phyloP scores from a whole-genome alignment of 331 rosid species.

The Phaseolus coccineus region DNA sequence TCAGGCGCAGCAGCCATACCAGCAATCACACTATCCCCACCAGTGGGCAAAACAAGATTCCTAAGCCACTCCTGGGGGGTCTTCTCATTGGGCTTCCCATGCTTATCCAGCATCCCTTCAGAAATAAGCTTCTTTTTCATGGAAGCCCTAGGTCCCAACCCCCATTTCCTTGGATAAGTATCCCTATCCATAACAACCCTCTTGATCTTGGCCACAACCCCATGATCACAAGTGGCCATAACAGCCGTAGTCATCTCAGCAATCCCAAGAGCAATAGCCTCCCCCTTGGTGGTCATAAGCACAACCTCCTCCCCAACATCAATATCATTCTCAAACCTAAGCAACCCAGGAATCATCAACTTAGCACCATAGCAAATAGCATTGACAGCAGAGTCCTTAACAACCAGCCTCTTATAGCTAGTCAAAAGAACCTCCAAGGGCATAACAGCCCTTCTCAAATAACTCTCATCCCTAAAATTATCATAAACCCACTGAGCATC shows the following conservation, averaged over 20 bases:
- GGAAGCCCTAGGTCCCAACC: conserved; percentile 50
- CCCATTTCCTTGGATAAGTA: conserved; percentile 73
- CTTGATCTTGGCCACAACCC: conserved; percentile 90
- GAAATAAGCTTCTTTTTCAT: conserved; percentile 46
- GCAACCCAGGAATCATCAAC: conserved; percentile 90
- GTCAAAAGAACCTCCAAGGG: conserved; percentile 49
- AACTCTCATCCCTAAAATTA: conserved; percentile 78
- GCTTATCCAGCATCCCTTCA: conserved; percentile 47
- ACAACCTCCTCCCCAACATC: conserved; percentile 96
- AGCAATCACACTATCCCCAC: conserved; percentile 71
- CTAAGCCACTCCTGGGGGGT: conserved; percentile 88
- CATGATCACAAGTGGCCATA: conserved; percentile 95
- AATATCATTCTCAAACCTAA: conserved; percentile 90
- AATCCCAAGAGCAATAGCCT: conserved; percentile 91
- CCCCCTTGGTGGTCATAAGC: conserved; percentile 94
- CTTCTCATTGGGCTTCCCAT: conserved; percentile 56
- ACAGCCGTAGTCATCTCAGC: conserved; percentile 99
- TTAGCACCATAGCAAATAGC: conserved; percentile 97
- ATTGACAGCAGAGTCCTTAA: conserved; percentile 95
- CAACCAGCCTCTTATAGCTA: conserved; percentile 61
- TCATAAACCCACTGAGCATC: conserved; percentile 91
- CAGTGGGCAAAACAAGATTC: conserved; percentile 68
- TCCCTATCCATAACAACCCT: conserved; percentile 98
- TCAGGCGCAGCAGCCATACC: conserved; percentile 57
- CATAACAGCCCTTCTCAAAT: conserved; percentile 77